Evolutionary conservation across 805 yeast species (phyloP), one percentile per base, ranked within the genome.

Genomic region (Hanseniaspora osmophila): DNA sequence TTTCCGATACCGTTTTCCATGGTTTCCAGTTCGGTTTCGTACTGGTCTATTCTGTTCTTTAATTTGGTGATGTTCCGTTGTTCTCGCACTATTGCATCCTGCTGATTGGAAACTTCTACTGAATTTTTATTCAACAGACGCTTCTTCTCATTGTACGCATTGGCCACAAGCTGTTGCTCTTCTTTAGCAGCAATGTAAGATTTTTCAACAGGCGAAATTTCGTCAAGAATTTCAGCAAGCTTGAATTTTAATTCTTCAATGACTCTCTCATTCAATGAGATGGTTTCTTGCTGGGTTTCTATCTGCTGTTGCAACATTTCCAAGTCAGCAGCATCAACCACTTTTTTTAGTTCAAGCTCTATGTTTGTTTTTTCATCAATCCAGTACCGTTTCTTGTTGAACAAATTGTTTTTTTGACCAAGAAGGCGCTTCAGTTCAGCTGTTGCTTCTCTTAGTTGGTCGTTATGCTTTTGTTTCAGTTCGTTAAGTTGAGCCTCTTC

Each of bases 331-430:
- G 64, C 54, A 42, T 62, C 63, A 1, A 57, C 57, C 6, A 53
- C 59, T 37, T 50, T 54, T 9, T 54, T 60, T 1, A 61, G 43
- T 30, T 57, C 54, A 4, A 53, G 48, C 33, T 55, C 49, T 17
- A 59, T 42, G 30, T 41, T 45, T 33, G 59, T 55, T 50, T 62
- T 47, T 47, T 54, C 27, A 44, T 54, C 16, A 52, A 48, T 18
- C 51, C 54, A 42, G 64, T 56, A 49, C 62, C 66, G 15, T 55
- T 13, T 53, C 29, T 38, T 48, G 41, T 12, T 53, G 37, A 58
- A 55, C 48, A 54, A 50, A 9, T 51, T 64, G 16, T 56, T 61
- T 30, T 58, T 60, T 46, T 68, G 66, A 11, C 60, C 61, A 18
- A 60, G 52, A 17, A 67, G 58, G 2, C 62, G 49, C 17, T 60